A percentile compares a stretch with the other conserved stretches of the same genome.
Evolutionary conservation across 2,329 filamentous ascomycete genomes (phyloP).

Genomic region (Pseudogymnoascus destructans): DNA sequence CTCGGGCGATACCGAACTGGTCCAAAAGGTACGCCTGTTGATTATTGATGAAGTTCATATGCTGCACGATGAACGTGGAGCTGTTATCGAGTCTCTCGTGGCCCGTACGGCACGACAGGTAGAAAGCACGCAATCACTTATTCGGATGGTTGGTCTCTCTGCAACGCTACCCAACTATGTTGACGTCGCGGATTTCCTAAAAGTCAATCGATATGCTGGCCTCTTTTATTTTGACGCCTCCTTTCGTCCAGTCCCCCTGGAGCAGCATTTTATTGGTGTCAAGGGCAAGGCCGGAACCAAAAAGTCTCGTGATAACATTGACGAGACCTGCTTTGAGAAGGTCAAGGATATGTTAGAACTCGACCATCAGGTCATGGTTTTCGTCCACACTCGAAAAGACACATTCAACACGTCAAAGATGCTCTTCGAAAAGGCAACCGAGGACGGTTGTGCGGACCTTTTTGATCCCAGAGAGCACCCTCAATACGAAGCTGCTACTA

Average conservation of each 20-base stretch:
- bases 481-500: conserved; percentile 63
- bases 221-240: conserved; percentile 96
- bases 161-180: conserved; percentile 93
- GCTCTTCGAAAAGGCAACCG: conserved; percentile 73
- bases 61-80: conserved; percentile 94
- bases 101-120: conserved; percentile 92
- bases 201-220: conserved; percentile 84
- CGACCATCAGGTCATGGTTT: conserved; percentile 98
- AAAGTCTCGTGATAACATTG: conserved; percentile 76
- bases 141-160: conserved; percentile 89
- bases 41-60: conserved; percentile 99
- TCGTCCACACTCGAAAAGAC: conserved; percentile 93
- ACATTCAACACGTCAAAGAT: conserved; percentile 79
- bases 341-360: conserved; percentile 81
- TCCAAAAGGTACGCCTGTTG: conserved; percentile 88
- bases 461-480: conserved; percentile 74
- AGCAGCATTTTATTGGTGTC: conserved; percentile 95
- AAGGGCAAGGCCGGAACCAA: conserved; percentile 79
- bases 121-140: conserved; percentile 93
- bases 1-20: conserved; percentile 90
- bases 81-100: conserved; percentile 89
- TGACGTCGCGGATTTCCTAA: conserved; percentile 92
- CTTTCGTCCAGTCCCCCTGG: conserved; percentile 86
- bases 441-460: conserved; percentile 65
- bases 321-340: conserved; percentile 81